Evolutionary conservation across 148 eudicot species (phyloP), one percentile per base, ranked within the genome.

Genomic region (Limonium bicolor): DNA sequence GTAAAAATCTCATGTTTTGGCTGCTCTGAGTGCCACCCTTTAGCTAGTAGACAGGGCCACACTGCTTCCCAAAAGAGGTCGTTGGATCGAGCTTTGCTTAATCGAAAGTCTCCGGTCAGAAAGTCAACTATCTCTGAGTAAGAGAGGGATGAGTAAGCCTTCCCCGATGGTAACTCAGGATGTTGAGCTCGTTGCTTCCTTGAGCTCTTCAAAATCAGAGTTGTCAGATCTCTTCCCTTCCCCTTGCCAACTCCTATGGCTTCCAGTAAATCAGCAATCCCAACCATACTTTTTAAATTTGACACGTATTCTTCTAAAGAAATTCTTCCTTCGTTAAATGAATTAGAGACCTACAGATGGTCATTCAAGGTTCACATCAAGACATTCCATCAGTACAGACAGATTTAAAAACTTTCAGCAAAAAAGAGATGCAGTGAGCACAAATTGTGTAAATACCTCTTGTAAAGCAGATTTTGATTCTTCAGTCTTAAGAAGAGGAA

Each of bases 41-140:
- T 58, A 17, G 68, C 73, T 45, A 68, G 18, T 15, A 68, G 47
- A 20, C 68, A 62, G 9, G 73, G 73, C 68, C 73, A 68, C 8
- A 68, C 62, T 3, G 65, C 68, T 46, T 58, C 58, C 68, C 73
- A 68, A 19, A 68, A 68, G 1, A 68, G 43, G 36, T 63, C 58
- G 13, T 40, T 63, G 25, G 60, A 53, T 23, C 50, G 37, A 12
- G 51, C 46, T 44, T 68, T 63, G 61, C 65, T 63, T 18, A 58
- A 34, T 20, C 57, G 27, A 17, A 33, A 17, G 26, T 36, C 51
- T 29, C 68, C 34, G 22, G 58, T 58, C 11, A 48, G 36, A n/a
- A 33, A 27, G 23, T 51, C 36, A 31, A 50, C 23, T 22, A 59
- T 51, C 30, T 59, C 64, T 10, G 36, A 27, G 15, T 36, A 27